Base-by-base conservation (phyloP, 2,329 filamentous ascomycete species). In the Aphanocladium album region DNA sequence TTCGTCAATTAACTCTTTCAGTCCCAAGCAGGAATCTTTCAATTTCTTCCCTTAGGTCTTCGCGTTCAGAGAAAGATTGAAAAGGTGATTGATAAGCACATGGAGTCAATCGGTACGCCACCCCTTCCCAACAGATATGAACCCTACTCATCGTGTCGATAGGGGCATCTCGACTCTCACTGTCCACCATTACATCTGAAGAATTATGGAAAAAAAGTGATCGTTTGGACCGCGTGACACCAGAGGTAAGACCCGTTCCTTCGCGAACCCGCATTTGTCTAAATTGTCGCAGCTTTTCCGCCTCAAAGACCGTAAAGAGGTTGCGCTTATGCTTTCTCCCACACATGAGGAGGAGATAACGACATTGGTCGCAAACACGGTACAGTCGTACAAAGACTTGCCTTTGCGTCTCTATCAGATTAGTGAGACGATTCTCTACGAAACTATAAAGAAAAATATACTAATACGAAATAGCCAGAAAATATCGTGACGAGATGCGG, bases 271-370 rank as follows among this genome's bases (percentile, higher is more conserved):
- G 55, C 47, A 33, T 11, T 12, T 33, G 27, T n/a, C 69, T 74
- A 49, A 74, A 57, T 19, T 47, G 33, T 50, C 5, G 12, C 67
- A 95, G 87, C 82, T 97, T 21, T 93, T 97, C 67, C 85, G 84
- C 46, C 84, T 98, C 51, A 76, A 82, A 49, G 95, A 98, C 73
- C 85, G 95, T 60, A 95, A 89, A 73, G 84, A 89, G 7, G 79
- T 83, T 1, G 80, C 83, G 4, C 90, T 90, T 63, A 80, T 99
- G 33, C 82, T 99, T 4, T 89, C 92, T 1, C 95, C 95, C 1
- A 99, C 95, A 0, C 95, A 99, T 64, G 95, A 99, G 70, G 95
- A 99, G 72, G 95, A 99, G 71, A 95, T 99, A 66, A 99, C 95
- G 0, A 78, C 82, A 0, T 78, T 99, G 2, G 90, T 97, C 1